Base-by-base conservation (phyloP, 1,284 basidiomycete genomes). In the Leccinum glutinopallens region DNA sequence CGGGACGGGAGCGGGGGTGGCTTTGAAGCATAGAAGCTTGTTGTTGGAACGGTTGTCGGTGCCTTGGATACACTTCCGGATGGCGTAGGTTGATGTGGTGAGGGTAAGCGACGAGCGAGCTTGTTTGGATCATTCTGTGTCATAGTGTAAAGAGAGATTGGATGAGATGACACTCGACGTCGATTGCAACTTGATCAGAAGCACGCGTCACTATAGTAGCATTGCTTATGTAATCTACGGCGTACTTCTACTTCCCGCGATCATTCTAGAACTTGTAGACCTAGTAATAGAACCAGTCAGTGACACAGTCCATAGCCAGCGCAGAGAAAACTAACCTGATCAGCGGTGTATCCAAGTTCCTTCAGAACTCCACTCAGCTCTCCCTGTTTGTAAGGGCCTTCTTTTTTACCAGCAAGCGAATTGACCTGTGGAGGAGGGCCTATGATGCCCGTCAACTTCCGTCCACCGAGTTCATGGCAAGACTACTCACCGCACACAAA, bases 391-490 rank as follows among this genome's bases (percentile, higher is more conserved):
- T 33, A 51, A 73, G 83, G 84, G 5, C 91, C 91, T 7, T 83
- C 87, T 77, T 93, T 93, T 78, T 88, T 86, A 10, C 91, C 94
- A 68, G 92, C 87, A 67, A 97, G 71, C 1, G 93, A 85, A 37
- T 83, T 84, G 37, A 97, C 89, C 76, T 97, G 94, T 8, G 84
- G 86, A 46, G 95, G 94, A n/a, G 95, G 94, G 10, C 91, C 90
- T 91, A 68, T 33, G 49, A 12, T 22, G 9, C 37, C 15, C 32
- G 53, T 68, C 61, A 63, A 17, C 37, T 8, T 55, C 58, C 55
- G 17, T 29, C n/a, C 6, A 43, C 25, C 37, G 19, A 17, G n/a
- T 22, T 3, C n/a, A n/a, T 5, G 5, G 19, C 3, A 37, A 53
- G 43, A 25, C 17, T 25, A 74, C 83, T 65, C 75, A 85, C 92